phyloP scores from a whole-genome alignment of 1,139 yeast species.

The Candida gigantensis region DNA sequence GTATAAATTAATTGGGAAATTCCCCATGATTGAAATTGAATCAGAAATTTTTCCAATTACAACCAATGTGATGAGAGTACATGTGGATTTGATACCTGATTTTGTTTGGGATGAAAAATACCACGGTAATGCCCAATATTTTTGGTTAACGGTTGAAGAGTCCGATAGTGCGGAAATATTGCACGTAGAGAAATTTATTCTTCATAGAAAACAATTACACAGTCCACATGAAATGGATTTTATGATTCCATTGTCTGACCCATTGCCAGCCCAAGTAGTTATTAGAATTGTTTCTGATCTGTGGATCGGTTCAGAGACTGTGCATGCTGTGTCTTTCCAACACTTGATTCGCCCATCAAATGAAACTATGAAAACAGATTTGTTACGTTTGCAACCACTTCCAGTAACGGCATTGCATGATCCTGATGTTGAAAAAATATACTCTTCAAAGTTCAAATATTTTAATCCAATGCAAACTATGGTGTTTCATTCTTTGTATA shows the following conservation, averaged over 20 bases:
- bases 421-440: conserved; percentile 65
- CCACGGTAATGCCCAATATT: conserved; percentile 84
- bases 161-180: conserved; percentile 72
- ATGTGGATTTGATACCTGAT: conserved; percentile 68
- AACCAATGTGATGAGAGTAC: conserved; percentile 79
- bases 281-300: conserved; percentile 78
- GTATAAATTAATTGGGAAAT: conserved; percentile 61
- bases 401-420: conserved; percentile 82
- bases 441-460: conserved; percentile 66
- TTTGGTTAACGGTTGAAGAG: conserved; percentile 92
- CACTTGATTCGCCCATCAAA: conserved; percentile 87
- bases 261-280: conserved; percentile 83
- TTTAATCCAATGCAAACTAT: conserved; percentile 99
- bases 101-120: conserved; percentile 79
- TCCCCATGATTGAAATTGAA: conserved; percentile 72
- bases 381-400: conserved; percentile 79
- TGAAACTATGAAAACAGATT: conserved; percentile 80
- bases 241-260: conserved; percentile 88
- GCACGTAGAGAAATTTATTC: conserved; percentile 79
- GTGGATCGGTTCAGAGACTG: conserved; percentile 87
- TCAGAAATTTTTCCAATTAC: conserved; percentile 93
- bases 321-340: conserved; percentile 81
- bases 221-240: conserved; percentile 78
- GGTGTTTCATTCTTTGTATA: conserved; percentile 88
- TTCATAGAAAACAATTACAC: conserved; percentile 58